Evolutionary conservation across 805 yeast genomes (phyloP).

Genomic region (Candida takata): DNA sequence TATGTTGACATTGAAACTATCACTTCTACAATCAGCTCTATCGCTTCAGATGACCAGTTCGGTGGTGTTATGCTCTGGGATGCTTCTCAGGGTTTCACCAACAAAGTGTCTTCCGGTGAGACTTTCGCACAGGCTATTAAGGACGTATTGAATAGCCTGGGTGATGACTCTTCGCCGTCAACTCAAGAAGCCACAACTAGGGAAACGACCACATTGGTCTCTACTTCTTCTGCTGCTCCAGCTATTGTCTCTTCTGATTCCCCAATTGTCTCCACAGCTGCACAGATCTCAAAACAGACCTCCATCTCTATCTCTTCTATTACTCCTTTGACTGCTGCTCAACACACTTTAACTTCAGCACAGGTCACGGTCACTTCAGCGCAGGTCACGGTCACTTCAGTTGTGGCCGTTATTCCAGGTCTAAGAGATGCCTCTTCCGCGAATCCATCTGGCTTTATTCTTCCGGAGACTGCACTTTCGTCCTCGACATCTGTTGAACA

Average conservation of each 20-base stretch:
- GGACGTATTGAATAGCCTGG: slow-evolving; percentile 27
- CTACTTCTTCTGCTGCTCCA: too few species aligned
- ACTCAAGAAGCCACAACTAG: slow-evolving; percentile 1
- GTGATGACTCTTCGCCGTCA: slow-evolving; percentile 5
- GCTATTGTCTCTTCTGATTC: too few species aligned
- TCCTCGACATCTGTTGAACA: too few species aligned
- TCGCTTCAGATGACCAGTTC: slow-evolving; percentile 62
- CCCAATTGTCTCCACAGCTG: too few species aligned
- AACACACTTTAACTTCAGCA: too few species aligned
- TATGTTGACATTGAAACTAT: slow-evolving; percentile 37
- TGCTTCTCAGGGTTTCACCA: slow-evolving; percentile 65
- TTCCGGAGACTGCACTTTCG: too few species aligned
- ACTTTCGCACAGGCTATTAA: slow-evolving; percentile 39
- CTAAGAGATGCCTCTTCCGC: too few species aligned
- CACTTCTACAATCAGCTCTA: slow-evolving; percentile 52
- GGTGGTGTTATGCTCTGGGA: slow-evolving; percentile 95
- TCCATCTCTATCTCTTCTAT: too few species aligned
- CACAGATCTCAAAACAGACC: too few species aligned
- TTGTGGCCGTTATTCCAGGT: neutral
- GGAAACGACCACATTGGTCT: slow-evolving; percentile 2
- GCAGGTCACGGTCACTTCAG: neutral
- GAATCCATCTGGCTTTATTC: too few species aligned
- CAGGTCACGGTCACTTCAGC: neutral
- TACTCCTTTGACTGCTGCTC: neutral
- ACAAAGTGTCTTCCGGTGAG: slow-evolving; percentile 36